These are phyloP conservation scores for Talaromyces sp. DNA, from an alignment of 2,329 filamentous ascomycete species.

Conservation along the genomic window DNA sequence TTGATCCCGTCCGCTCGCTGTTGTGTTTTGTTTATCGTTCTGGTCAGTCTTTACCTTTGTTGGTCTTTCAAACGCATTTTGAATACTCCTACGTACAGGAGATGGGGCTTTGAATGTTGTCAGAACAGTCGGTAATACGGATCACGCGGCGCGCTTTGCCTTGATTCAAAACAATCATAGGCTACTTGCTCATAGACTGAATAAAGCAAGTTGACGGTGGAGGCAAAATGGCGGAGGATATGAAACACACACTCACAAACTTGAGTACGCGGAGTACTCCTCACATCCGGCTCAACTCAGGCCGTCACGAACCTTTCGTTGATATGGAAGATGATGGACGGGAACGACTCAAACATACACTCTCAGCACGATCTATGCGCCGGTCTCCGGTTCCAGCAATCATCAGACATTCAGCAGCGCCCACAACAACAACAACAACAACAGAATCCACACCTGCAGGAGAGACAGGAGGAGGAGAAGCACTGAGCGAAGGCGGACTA, in stretches of 20 bases:
- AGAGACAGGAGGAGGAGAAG: conserved; percentile 41
- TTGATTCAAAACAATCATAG: background rate
- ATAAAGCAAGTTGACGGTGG: background rate
- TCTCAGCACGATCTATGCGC: conserved; percentile 7
- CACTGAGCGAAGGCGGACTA: conserved; percentile 3
- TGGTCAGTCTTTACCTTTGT: conserved; percentile 14
- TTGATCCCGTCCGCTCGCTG: conserved; percentile 17
- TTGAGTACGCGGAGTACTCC: conserved; percentile 38
- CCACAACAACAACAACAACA: conserved; percentile 20
- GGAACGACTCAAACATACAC: conserved; percentile 8
- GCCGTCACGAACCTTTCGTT: conserved; percentile 51
- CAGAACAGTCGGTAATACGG: background rate
- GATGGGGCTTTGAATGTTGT: background rate
- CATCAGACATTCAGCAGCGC: conserved; percentile 23
- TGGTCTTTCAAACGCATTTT: background rate
- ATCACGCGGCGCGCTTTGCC: background rate
- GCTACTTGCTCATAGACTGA: background rate
- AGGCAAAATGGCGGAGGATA: conserved; percentile 14
- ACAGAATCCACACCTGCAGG: conserved; percentile 33
- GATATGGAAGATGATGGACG: conserved; percentile 30
- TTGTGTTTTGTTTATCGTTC: background rate
- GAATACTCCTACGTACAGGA: background rate
- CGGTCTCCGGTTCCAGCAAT: conserved; percentile 18
- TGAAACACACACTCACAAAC: conserved; percentile 8
- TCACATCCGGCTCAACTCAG: conserved; percentile 64